Evolutionary conservation across 140 eudicot species (phyloP).

Genomic region (Bidens hawaiensis): DNA sequence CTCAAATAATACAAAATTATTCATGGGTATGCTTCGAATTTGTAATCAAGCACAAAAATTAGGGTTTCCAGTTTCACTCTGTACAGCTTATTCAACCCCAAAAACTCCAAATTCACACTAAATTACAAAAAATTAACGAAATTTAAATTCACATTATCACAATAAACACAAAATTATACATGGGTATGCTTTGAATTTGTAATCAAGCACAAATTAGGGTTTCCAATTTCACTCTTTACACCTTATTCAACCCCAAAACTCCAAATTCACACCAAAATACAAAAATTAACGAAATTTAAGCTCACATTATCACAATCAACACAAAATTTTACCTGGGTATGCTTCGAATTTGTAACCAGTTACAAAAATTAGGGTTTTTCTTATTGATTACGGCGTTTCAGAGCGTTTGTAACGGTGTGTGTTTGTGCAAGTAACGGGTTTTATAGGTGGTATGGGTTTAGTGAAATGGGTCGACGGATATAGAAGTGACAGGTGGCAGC

Average conservation of each 20-base stretch:
- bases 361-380: neutral
- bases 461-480: neutral
- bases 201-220: no score
- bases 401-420: neutral
- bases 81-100: no score
- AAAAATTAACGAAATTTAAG: neutral
- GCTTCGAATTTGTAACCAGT: neutral
- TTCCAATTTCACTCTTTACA: no score
- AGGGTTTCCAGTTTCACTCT: slow-evolving; percentile 1
- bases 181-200: no score
- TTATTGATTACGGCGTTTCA: neutral
- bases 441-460: slow-evolving; percentile 1
- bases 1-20: neutral
- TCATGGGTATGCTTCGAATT: neutral
- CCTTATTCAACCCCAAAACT: no score
- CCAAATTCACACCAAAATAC: neutral
- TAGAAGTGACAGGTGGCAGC: slow-evolving; percentile 1
- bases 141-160: no score
- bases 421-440: slow-evolving; percentile 1
- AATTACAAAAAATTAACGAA: no score
- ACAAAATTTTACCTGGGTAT: neutral
- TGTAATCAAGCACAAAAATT: neutral
- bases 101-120: no score
- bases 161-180: no score
- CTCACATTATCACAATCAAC: neutral